Base-by-base conservation (phyloP, 495 filamentous ascomycete species). In the Emericellopsis terricola region DNA sequence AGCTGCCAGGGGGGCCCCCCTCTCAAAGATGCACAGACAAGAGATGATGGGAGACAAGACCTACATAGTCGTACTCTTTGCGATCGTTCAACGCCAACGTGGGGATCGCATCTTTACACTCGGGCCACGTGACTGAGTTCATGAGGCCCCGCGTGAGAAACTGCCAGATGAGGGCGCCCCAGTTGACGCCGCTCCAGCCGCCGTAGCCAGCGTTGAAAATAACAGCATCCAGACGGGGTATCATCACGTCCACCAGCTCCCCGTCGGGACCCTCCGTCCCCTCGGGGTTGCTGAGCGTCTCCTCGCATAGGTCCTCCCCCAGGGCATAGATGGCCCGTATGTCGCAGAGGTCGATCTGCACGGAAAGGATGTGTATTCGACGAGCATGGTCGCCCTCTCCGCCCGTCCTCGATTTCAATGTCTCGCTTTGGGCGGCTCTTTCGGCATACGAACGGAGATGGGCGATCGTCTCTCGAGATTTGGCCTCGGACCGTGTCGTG, bases 121-220 rank as follows among this genome's bases (percentile, higher is more conserved):
- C 48, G 5, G 89, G 86, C 62, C 71, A 89, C 8, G 89, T 82
- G n/a, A 72, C 64, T 2, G 73, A 59, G 34, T 78, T 60, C 9
- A 78, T 48, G 34, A 77, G 58, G 36, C 82, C 71, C n/a, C 66
- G 74, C 9, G 48, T 46, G 28, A 74, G 38, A 14, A 85, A 51
- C 16, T 55, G 58, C 58, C 65, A 73, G 37, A 71, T 55, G 8
- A 77, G 68, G 13, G 36, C 34, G 17, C 59, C 49, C 80, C 81
- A 96, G 52, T 84, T 53, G 24, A 94, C 48, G n/a, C 78, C 81
- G 6, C 56, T 68, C 74, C 81, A 87, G 8, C 80, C 80, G n/a
- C 85, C 86, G 17, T 81, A 68, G 2, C 86, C 91, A 15, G 89
- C 89, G 53, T 94, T 94, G 50, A 85, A 73, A 28, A 96, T 64